A percentile compares a stretch with the other conserved stretches of the same genome.
Conservation (phyloP, 2,329 filamentous ascomycete genomes). For the Dothiorella sarmentorum region DNA sequence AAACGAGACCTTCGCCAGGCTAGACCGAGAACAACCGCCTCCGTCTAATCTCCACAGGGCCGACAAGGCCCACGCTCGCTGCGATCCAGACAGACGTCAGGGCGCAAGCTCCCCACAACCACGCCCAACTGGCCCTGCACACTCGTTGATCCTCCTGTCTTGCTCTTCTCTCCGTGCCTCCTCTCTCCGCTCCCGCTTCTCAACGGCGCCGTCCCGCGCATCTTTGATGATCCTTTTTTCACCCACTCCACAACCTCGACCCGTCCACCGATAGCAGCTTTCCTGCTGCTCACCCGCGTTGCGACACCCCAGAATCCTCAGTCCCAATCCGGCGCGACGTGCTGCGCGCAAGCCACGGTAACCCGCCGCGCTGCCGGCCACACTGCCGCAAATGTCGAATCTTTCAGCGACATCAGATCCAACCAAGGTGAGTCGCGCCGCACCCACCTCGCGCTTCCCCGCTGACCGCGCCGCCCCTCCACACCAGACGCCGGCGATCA, state of each 20-base stretch:
- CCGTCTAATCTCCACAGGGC: conserved; percentile 15
- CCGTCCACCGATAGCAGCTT: not conserved
- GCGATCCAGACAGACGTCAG: conserved; percentile 15
- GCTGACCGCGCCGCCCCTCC: conserved; percentile 13
- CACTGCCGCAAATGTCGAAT: conserved; percentile 17
- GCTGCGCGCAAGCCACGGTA: not conserved
- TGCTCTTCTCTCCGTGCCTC: not conserved
- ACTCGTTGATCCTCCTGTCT: conserved; percentile 13
- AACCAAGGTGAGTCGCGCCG: conserved; percentile 7
- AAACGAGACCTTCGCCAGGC: conserved; percentile 2
- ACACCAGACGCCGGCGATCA: conserved; percentile 14
- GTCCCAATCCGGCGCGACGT: not conserved
- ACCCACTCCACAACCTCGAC: not conserved
- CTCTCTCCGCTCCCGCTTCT: not conserved
- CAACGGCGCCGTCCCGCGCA: not conserved
- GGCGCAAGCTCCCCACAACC: conserved; percentile 7
- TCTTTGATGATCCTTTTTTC: not conserved
- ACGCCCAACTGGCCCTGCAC: conserved; percentile 5
- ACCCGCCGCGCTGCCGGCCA: not conserved
- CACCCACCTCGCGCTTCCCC: not conserved
- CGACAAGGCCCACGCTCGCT: conserved; percentile 2
- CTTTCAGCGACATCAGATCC: conserved; percentile 15
- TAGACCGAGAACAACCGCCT: conserved; percentile 8
- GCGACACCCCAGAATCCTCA: not conserved
- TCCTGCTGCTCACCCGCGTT: conserved; percentile 6